Base-by-base conservation (phyloP, 2,329 filamentous ascomycete species). In the Hymenotorrendiella dingleyae region DNA sequence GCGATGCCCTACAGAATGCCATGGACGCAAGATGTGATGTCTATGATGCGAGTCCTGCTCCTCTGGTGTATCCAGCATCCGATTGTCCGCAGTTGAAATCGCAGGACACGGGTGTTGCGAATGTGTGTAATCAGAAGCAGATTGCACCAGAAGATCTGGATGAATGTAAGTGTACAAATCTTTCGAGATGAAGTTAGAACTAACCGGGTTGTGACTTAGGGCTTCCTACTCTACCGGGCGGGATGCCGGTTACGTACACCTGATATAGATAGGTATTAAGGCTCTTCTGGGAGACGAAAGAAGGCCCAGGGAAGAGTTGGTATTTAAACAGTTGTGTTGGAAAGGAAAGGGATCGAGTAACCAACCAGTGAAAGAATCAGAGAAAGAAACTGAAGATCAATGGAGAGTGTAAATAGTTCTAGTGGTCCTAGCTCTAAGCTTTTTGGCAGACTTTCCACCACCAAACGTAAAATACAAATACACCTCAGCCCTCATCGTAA, bases 121-220 rank as follows among this genome's bases (percentile, higher is more conserved):
- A 67, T 51, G 56, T 67, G 36, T 74, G 70, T 63, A 66, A 57
- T 46, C 59, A 67, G 45, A 46, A 62, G 20, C 71, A 73, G 52
- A 66, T 70, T 51, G 69, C 69, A 10, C 62, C 65, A 29, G 72
- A 75, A 58, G 51, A 65, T 6, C 67, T 75, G 38, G 70, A 73
- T 38, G 70, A 67, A 54, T 71, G 68, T 68, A 59, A 62, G 66
- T 62, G 16, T 14, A 14, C 29, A 4, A 19, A 11, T 34, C n/a
- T 34, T 5, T 34, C 9, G 10, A 34, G 19, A 3, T 8, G 12
- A 6, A 6, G 4, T 21, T 12, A 21, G 9, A 11, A 9, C 11
- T 16, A 19, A 2, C 24, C 29, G 2, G 16, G n/a, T n/a, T 38
- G 7, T 9, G 7, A 6, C 21, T 21, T 38, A 38, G 36, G 36